phyloP scores from a whole-genome alignment of 108 stramenopile species.

The Pseudonitzschia pungens region DNA sequence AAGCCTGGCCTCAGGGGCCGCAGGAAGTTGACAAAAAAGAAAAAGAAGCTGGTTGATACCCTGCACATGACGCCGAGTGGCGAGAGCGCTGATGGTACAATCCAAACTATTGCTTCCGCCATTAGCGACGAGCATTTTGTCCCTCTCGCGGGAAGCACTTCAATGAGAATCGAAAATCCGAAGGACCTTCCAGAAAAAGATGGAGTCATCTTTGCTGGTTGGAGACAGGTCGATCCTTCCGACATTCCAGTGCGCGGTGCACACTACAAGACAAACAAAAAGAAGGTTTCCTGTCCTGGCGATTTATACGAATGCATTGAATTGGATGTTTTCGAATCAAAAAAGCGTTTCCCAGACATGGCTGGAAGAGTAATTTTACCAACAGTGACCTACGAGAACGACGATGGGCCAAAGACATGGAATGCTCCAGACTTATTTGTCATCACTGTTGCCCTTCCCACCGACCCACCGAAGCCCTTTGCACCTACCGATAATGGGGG shows the following conservation, averaged over 20 bases:
- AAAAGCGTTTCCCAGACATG: conserved; percentile 60
- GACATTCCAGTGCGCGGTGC: conserved; percentile 60
- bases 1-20: neutral
- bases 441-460: conserved; percentile 68
- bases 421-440: conserved; percentile 76
- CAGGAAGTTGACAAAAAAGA: neutral
- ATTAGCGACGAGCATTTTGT: conserved; percentile 1
- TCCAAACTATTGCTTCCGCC: neutral
- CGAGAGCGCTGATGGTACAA: neutral
- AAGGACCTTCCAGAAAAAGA: conserved; percentile 54
- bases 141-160: conserved; percentile 67
- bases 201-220: conserved; percentile 61
- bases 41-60: neutral
- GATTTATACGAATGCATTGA: conserved; percentile 67
- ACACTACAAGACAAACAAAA: conserved; percentile 71
- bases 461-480: conserved; percentile 74
- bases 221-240: conserved; percentile 44
- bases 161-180: conserved; percentile 52
- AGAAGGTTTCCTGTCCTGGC: conserved; percentile 71
- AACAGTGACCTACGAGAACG: conserved; percentile 42
- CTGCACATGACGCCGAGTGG: neutral
- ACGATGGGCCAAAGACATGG: conserved; percentile 59
- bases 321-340: conserved; percentile 74
- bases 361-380: conserved; percentile 66
- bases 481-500: conserved; percentile 57